Evolutionary conservation across 768 basidiomycete genomes (phyloP).

Genomic region (Trametes villosa): DNA sequence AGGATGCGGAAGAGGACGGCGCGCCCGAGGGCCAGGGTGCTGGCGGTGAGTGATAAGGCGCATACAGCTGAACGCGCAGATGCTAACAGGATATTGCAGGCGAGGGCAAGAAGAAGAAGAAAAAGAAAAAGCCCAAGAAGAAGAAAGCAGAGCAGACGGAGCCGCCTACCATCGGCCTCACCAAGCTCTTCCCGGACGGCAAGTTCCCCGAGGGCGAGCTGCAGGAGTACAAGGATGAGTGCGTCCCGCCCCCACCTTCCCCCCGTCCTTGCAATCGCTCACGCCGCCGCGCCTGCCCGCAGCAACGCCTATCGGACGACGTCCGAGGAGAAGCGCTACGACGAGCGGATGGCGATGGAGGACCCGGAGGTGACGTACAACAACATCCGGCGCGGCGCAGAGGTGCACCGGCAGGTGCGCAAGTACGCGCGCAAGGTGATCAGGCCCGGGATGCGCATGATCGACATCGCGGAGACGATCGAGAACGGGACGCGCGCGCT

Average conservation of each 20-base stretch:
- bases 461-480: slow-evolving; percentile 90
- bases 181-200: slow-evolving; percentile 87
- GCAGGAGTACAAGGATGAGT: slow-evolving; percentile 93
- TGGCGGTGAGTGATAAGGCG: slow-evolving; percentile 24
- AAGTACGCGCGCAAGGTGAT: slow-evolving; percentile 80
- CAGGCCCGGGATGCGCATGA: slow-evolving; percentile 92
- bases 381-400: slow-evolving; percentile 89
- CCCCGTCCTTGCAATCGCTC: neutral
- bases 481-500: slow-evolving; percentile 90
- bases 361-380: slow-evolving; percentile 88
- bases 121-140: slow-evolving; percentile 91
- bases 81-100: slow-evolving; percentile 32
- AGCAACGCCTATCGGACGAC: slow-evolving; percentile 90
- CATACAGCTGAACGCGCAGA: neutral
- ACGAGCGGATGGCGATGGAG: slow-evolving; percentile 76
- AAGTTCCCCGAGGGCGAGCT: slow-evolving; percentile 91
- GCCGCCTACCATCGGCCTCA: slow-evolving; percentile 87
- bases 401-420: slow-evolving; percentile 94
- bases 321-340: slow-evolving; percentile 86
- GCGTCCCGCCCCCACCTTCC: slow-evolving; percentile 38
- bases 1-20: slow-evolving; percentile 34
- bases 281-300: slow-evolving; percentile 2
- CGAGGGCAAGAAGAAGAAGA: slow-evolving; percentile 83
- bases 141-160: slow-evolving; percentile 81
- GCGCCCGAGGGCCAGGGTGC: slow-evolving; percentile 26